Conservation (phyloP, 352 stramenopile genomes). For the Phytophthora pistaciae region DNA sequence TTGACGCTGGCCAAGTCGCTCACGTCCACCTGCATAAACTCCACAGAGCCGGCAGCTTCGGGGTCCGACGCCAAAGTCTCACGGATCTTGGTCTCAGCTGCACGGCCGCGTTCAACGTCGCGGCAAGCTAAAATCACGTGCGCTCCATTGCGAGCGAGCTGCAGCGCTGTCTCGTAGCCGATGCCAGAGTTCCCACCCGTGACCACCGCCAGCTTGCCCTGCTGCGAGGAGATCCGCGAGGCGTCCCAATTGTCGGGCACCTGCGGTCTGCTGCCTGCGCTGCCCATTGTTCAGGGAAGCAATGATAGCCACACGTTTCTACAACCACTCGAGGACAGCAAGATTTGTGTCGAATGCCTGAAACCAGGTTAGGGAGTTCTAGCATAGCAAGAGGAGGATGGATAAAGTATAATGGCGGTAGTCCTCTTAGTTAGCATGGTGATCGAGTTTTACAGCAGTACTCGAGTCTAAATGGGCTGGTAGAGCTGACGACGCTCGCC, state of each 20-base stretch:
- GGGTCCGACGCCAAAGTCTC: conserved; percentile 11
- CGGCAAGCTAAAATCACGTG: conserved; percentile 53
- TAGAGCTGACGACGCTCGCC: conserved; percentile 27
- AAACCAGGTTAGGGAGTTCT: no score
- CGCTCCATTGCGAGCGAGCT: conserved; percentile 37
- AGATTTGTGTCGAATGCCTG: background rate
- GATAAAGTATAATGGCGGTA: background rate
- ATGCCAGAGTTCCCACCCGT: conserved; percentile 48
- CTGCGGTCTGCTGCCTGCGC: conserved; percentile 4
- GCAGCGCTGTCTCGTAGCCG: conserved; percentile 45
- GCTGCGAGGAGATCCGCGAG: conserved; percentile 31
- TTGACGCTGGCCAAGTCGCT: conserved; percentile 52
- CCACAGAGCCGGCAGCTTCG: conserved; percentile 32
- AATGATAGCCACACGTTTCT: conserved; percentile 10
- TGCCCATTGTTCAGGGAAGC: conserved; percentile 15
- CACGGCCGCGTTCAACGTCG: conserved; percentile 16
- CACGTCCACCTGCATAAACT: conserved; percentile 66
- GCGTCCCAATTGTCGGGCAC: conserved; percentile 31
- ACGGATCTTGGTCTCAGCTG: conserved; percentile 33
- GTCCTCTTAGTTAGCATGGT: conserved; percentile 5
- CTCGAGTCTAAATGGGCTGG: conserved; percentile 27
- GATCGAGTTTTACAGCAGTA: background rate
- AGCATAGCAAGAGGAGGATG: background rate
- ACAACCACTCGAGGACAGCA: conserved; percentile 1
- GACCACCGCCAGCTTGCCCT: conserved; percentile 38